Conservation (phyloP, 345 rosid species). For the Erysimum cheiranthoides region DNA sequence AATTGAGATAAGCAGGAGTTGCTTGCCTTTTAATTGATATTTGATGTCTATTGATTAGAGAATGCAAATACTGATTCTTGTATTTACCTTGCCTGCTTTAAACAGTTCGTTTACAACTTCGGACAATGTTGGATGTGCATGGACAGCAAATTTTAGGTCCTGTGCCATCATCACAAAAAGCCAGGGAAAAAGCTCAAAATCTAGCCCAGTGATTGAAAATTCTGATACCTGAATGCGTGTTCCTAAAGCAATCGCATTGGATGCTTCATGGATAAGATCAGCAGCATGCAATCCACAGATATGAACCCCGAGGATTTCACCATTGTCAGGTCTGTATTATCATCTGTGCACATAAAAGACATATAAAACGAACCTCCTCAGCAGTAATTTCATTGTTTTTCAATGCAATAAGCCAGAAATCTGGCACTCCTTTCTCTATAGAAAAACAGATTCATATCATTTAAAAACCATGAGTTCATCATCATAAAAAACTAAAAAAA, state of each 20-base stretch:
- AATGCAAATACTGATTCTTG: neutral
- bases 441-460: conserved; percentile 27
- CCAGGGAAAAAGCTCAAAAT: neutral
- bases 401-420: conserved; percentile 93
- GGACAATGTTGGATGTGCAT: conserved; percentile 93
- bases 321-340: conserved; percentile 92
- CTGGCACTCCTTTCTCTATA: conserved; percentile 95
- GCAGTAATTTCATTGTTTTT: conserved; percentile 90
- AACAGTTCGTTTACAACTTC: conserved; percentile 94
- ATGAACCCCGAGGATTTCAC: conserved; percentile 95
- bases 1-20: conserved; percentile 1
- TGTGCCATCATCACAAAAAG: conserved; percentile 37
- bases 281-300: conserved; percentile 95
- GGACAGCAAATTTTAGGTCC: conserved; percentile 88
- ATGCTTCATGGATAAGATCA: conserved; percentile 96
- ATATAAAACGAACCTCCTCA: conserved; percentile 77
- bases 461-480: conserved; percentile 11
- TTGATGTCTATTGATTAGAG: neutral
- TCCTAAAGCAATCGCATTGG: conserved; percentile 87
- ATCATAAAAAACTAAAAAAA: neutral
- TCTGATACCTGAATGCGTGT: conserved; percentile 68
- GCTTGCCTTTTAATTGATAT: neutral
- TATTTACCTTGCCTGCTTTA: conserved; percentile 79
- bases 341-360: conserved; percentile 55
- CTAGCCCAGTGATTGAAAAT: neutral